Conservation (phyloP, 192 early-diverging fungal species). For the Coemansia sp. region DNA sequence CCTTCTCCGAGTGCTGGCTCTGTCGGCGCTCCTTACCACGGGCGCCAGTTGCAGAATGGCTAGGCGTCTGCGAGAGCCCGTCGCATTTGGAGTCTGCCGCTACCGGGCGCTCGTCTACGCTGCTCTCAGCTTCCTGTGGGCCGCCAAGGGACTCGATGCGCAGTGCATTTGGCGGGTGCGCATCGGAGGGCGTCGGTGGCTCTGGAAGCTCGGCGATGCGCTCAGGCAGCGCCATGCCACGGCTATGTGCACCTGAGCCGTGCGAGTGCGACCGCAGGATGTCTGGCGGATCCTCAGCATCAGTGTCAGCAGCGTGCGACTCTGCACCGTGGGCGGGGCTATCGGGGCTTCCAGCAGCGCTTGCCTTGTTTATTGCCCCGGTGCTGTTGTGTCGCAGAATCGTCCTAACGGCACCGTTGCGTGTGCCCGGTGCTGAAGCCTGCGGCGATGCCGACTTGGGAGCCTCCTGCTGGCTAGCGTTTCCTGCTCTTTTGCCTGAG, state of each 20-base stretch:
- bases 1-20: not conserved
- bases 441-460: slow-evolving; percentile 19
- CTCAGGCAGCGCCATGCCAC: slow-evolving; percentile 23
- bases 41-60: not conserved
- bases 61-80: not conserved
- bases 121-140: not conserved
- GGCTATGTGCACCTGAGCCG: slow-evolving; percentile 17
- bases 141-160: slow-evolving; percentile 10
- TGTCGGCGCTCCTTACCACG: not conserved
- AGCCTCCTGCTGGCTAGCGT: not conserved
- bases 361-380: slow-evolving; percentile 36
- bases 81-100: slow-evolving; percentile 15
- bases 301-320: not conserved
- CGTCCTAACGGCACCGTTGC: slow-evolving; percentile 6
- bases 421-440: not conserved
- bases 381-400: slow-evolving; percentile 48
- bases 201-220: slow-evolving; percentile 31
- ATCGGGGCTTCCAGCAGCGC: not conserved
- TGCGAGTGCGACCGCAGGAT: slow-evolving; percentile 48
- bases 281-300: slow-evolving; percentile 16
- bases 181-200: slow-evolving; percentile 24
- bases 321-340: not conserved
- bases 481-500: not conserved
- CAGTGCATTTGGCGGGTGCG: slow-evolving; percentile 21
- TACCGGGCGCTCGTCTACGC: too few species aligned